Evolutionary conservation across 2,329 filamentous ascomycete genomes (phyloP).

Genomic region (Hypoxylon sp.): DNA sequence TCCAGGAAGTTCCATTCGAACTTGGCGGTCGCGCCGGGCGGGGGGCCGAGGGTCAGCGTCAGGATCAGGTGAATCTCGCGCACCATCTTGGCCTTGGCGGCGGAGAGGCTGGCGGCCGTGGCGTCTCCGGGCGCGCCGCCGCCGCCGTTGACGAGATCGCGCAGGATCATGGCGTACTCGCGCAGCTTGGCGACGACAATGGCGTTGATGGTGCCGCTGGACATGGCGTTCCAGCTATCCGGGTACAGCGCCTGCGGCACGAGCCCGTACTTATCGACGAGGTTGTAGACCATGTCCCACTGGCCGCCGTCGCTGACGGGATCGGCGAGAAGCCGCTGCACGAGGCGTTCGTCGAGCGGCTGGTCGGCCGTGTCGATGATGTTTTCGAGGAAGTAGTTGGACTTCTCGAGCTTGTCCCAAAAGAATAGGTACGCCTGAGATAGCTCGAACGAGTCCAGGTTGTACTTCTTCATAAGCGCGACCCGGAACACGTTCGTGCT

Average conservation of each 20-base stretch:
- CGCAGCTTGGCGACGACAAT: conserved; percentile 86
- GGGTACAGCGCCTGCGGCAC: conserved; percentile 85
- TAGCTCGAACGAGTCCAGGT: conserved; percentile 83
- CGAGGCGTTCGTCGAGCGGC: conserved; percentile 77
- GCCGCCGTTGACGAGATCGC: conserved; percentile 62
- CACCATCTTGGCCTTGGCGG: conserved; percentile 78
- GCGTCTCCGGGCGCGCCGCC: conserved; percentile 40
- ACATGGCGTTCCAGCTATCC: conserved; percentile 82
- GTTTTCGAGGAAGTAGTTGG: conserved; percentile 89
- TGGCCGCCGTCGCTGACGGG: conserved; percentile 86
- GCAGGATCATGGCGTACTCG: conserved; percentile 81
- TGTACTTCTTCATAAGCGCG: conserved; percentile 86
- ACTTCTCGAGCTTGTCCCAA: conserved; percentile 94
- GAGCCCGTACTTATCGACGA: conserved; percentile 89
- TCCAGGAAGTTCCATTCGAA: conserved; percentile 87
- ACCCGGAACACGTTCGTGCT: conserved; percentile 92
- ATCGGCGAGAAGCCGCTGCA: conserved; percentile 74
- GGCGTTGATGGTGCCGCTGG: conserved; percentile 75
- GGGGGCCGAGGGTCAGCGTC: conserved; percentile 84
- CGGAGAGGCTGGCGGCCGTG: conserved; percentile 56
- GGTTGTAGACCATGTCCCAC: conserved; percentile 91
- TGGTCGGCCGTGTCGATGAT: conserved; percentile 79
- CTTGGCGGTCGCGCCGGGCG: conserved; percentile 73
- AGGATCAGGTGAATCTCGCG: conserved; percentile 83
- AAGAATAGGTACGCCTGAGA: conserved; percentile 90